Conservation (phyloP, 2,329 filamentous ascomycete genomes). For the Sordariomycetes sp. region DNA sequence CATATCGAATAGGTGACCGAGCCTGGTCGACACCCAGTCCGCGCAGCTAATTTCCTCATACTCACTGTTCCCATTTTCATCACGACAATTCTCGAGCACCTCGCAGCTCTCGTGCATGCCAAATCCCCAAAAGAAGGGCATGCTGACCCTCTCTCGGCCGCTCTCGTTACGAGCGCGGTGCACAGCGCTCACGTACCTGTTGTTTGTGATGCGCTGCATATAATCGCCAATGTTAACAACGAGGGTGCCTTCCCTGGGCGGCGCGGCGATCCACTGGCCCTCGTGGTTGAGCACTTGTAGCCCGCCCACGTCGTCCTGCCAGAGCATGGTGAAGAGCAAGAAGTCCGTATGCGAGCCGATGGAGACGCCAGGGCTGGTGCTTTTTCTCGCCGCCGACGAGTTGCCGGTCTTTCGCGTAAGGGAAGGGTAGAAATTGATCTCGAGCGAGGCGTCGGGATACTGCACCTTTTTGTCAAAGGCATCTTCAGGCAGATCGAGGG, state of each 20-base stretch:
- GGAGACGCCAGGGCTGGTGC: slow-evolving; percentile 17
- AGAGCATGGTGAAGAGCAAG: slow-evolving; percentile 38
- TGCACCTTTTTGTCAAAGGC: slow-evolving; percentile 46
- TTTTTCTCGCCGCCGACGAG: too few species aligned
- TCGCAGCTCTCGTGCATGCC: slow-evolving; percentile 28
- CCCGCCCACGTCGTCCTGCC: slow-evolving; percentile 31
- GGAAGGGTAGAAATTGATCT: slow-evolving; percentile 30
- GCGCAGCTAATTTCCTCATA: slow-evolving; percentile 28
- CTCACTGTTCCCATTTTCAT: slow-evolving; percentile 19
- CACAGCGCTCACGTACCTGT: slow-evolving; percentile 36
- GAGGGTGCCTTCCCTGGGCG: slow-evolving; percentile 29
- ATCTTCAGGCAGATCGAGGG: slow-evolving; percentile 40
- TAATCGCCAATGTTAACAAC: slow-evolving; percentile 45
- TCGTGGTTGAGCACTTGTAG: slow-evolving; percentile 31
- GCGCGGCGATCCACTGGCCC: slow-evolving; percentile 30
- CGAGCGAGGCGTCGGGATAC: slow-evolving; percentile 35
- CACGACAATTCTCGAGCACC: slow-evolving; percentile 27
- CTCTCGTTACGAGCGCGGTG: slow-evolving; percentile 34
- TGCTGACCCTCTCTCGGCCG: slow-evolving; percentile 16
- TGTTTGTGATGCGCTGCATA: slow-evolving; percentile 41
- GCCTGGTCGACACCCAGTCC: slow-evolving; percentile 32
- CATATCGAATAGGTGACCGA: too few species aligned
- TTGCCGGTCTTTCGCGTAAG: slow-evolving; percentile 3
- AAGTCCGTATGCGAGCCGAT: slow-evolving; percentile 45
- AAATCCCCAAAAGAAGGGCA: slow-evolving; percentile 21